Evolutionary conservation across 345 rosid genomes (phyloP), one percentile per base, ranked within the genome.

Genomic region (Eucalyptus tenuipes): DNA sequence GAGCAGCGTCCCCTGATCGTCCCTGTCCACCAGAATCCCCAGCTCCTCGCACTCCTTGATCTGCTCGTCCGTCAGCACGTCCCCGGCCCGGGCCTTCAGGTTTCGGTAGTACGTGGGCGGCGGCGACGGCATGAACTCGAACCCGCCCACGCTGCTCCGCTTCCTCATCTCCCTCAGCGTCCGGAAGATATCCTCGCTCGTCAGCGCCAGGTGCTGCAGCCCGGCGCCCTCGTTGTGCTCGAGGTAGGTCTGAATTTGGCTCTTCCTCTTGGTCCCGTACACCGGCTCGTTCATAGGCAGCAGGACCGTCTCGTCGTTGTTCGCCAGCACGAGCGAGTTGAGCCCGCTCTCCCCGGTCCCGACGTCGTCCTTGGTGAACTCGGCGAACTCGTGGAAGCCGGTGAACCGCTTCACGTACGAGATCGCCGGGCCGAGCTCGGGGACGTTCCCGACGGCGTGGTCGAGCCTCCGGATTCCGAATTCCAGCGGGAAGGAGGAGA

Each of bases 221-320:
- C 99, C 98, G 7, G 97, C 95, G 3, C 99, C 99, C 89, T 97
- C 99, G 31, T 97, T 96, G 89, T 97, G 99, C 89, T 97, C 99
- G 71, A 97, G 85, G 82, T 94, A 97, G 5, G 97, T 97, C 92
- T 97, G 99, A 22, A 97, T 97, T 93, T 96, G 99, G 91, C 99
- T 97, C 93, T 96, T 97, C 91, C 99, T 91, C 90, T 95, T 97
- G 3, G 98, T 97, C 86, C 99, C 99, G 45, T 90, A 93, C 86
- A 97, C 99, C 5, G 99, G 99, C 90, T 97, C 99, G 90, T 97
- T 97, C 89, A 97, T 90, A 20, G 99, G 99, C 8, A 97, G 88
- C 88, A 97, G 90, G 45, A 97, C 97, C 91, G 80, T 96, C 84
- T 96, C 99, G 2, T 95, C 96, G 49, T 97, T 96, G 92, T 90